Base-by-base conservation (phyloP, 371 early-diverging fungal species). In the Rhizopus sp. region DNA sequence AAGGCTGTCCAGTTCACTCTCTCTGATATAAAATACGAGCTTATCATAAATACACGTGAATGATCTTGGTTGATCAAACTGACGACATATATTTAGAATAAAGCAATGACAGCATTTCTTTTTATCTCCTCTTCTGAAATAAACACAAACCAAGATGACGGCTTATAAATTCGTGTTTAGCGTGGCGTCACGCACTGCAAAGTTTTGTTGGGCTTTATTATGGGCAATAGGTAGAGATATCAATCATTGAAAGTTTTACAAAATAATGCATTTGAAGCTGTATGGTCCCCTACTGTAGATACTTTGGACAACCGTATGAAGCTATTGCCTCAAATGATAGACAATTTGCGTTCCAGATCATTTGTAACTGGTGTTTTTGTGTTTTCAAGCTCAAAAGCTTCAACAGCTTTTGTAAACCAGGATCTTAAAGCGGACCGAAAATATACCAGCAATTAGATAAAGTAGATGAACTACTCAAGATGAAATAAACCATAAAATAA, bases 371-470 rank as follows among this genome's bases (percentile, higher is more conserved):
- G 33, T 48, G 40, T 60, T 53, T 57, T 51, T 42, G 51, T 51
- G 58, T 50, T 37, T 50, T 5, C 50, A 44, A 57, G 44, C 58
- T 57, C 58, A 57, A 56, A 39, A 39, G 56, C 49, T 48, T 53
- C 41, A 53, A 32, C 53, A n/a, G 13, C 23, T 32, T 53, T 53
- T 39, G 23, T 23, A 17, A 29, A 30, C 31, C 29, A 30, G 29
- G 53, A 53, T n/a, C 31, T 53, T 41, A 39, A 53, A 41, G 53
- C 9, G 12, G 53, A 53, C 29, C 41, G 8, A 41, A 53, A 13
- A 31, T 53, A 31, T 41, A 41, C 42, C 31, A 53, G 30, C 41
- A 39, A 45, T 29, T 45, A 45, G 46, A 45, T 45, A 45, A 45
- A 45, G 46, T 45, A 23, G 17, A 29, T 45, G 46, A 45, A 30